Evolutionary conservation across 1,139 yeast genomes (phyloP).

Genomic region (Blastobotrys illinoisensis): DNA sequence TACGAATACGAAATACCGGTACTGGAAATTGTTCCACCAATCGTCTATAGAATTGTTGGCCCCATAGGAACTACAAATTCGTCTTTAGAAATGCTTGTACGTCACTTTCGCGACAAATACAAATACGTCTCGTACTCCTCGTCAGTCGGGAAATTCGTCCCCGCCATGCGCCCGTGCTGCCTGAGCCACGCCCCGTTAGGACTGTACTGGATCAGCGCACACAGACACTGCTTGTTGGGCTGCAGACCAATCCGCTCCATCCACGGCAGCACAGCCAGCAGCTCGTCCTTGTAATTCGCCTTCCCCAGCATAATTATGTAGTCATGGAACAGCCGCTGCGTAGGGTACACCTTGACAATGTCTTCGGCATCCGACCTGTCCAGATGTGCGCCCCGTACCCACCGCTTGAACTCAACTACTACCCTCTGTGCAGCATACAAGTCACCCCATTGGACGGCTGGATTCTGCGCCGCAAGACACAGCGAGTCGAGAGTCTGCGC

Average conservation of each 20-base stretch:
- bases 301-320: conserved; percentile 49
- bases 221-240: conserved; percentile 37
- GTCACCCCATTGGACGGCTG: conserved; percentile 40
- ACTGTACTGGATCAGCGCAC: conserved; percentile 29
- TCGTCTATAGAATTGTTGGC: too few relatives aligned
- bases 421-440: conserved; percentile 58
- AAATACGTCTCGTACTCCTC: neutral
- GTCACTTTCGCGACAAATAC: neutral
- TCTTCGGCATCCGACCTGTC: conserved; percentile 30
- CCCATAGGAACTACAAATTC: too few relatives aligned
- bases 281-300: conserved; percentile 45
- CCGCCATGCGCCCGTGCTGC: conserved; percentile 24
- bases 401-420: conserved; percentile 48
- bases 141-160: conserved; percentile 1
- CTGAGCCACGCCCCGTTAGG: conserved; percentile 29
- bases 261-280: conserved; percentile 49
- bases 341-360: conserved; percentile 39
- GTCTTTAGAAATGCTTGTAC: too few relatives aligned
- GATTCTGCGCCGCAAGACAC: conserved; percentile 26
- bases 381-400: conserved; percentile 30
- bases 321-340: conserved; percentile 43
- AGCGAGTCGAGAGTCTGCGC: conserved; percentile 19
- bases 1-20: too few relatives aligned
- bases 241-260: conserved; percentile 50
- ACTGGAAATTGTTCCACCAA: too few relatives aligned